Evolutionary conservation across 192 early-diverging fungal genomes (phyloP).

Genomic region (Allomyces javanicus): DNA sequence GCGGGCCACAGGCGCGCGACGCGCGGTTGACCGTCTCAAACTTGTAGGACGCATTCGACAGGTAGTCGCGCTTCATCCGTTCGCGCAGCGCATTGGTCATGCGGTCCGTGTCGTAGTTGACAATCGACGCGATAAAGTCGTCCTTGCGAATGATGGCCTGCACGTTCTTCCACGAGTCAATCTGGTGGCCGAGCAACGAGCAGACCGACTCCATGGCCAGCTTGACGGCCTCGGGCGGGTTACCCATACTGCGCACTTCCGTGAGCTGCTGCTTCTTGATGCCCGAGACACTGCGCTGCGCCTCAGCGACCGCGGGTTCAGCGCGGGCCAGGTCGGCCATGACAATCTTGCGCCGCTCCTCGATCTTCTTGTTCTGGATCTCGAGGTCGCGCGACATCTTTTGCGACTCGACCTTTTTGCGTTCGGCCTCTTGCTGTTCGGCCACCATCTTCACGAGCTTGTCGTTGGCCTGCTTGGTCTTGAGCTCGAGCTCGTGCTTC

Average conservation of each 20-base stretch:
- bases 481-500: constrained; percentile 62
- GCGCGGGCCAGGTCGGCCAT: constrained; percentile 79
- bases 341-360: constrained; percentile 56
- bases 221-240: constrained; percentile 89
- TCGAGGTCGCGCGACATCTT: constrained; percentile 58
- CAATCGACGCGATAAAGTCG: constrained; percentile 93
- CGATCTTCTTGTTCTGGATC: constrained; percentile 50
- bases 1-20: constrained; percentile 91
- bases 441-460: constrained; percentile 89
- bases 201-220: constrained; percentile 96
- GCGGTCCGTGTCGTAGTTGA: constrained; percentile 79
- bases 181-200: constrained; percentile 65
- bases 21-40: constrained; percentile 95
- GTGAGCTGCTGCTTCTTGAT: constrained; percentile 95
- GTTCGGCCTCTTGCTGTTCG: constrained; percentile 85
- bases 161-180: constrained; percentile 79
- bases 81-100: constrained; percentile 61
- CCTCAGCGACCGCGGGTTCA: constrained; percentile 90
- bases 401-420: constrained; percentile 60
- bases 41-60: constrained; percentile 70
- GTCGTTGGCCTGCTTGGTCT: constrained; percentile 78
- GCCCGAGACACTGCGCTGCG: constrained; percentile 74
- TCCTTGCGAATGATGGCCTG: constrained; percentile 78
- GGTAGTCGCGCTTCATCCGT: constrained; percentile 52
- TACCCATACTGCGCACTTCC: constrained; percentile 90